These are phyloP conservation scores for Porphyrellus sp. DNA, from an alignment of 1,284 basidiomycete genomes.

Conservation along the genomic window DNA sequence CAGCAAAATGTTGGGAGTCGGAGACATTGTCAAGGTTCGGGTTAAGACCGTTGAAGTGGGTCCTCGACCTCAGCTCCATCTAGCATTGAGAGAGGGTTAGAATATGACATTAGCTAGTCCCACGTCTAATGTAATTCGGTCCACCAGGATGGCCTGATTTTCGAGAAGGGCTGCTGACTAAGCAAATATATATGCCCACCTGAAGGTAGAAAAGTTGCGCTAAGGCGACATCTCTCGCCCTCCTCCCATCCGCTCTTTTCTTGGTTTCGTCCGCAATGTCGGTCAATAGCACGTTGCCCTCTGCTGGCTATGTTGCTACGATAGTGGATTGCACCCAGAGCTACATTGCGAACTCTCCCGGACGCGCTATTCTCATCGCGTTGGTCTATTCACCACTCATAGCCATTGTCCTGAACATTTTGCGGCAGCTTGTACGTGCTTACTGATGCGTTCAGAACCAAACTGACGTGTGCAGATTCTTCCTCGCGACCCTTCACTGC, in stretches of 20 bases:
- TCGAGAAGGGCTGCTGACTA: constrained; percentile 20
- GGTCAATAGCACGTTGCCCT: constrained; percentile 22
- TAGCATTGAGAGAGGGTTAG: constrained; percentile 13
- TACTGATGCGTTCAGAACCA: not conserved
- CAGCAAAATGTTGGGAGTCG: constrained; percentile 15
- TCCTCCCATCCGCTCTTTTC: not conserved
- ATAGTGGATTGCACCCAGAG: constrained; percentile 15
- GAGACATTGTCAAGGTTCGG: constrained; percentile 25
- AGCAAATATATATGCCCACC: constrained; percentile 5
- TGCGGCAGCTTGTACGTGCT: constrained; percentile 55
- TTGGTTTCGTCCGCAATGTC: constrained; percentile 22
- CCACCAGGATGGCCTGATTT: constrained; percentile 23
- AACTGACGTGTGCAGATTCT: constrained; percentile 39
- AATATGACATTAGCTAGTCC: not conserved
- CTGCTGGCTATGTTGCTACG: constrained; percentile 26
- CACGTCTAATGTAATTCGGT: not conserved
- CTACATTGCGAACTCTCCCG: constrained; percentile 27
- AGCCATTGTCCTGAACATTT: constrained; percentile 56
- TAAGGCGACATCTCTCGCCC: not conserved
- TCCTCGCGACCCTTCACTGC: constrained; percentile 55
- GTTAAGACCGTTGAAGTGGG: constrained; percentile 27
- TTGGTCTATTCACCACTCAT: constrained; percentile 41
- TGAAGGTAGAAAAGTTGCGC: constrained; percentile 6
- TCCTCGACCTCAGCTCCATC: constrained; percentile 19
- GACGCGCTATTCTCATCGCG: constrained; percentile 21